These are phyloP conservation scores for Serendipita sp. DNA, from an alignment of 768 basidiomycete species.

Conservation along the genomic window DNA sequence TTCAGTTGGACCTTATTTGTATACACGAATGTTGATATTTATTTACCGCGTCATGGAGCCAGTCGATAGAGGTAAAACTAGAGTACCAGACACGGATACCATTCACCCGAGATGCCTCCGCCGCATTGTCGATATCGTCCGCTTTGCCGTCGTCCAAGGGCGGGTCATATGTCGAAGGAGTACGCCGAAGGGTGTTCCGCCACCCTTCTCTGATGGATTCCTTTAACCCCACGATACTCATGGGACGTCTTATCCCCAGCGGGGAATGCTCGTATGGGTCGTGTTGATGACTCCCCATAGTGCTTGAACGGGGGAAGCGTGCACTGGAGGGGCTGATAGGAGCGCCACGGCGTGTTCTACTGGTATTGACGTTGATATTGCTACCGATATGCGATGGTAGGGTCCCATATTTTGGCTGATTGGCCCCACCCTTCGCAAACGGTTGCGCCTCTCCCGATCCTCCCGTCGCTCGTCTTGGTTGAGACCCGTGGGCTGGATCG, in stretches of 20 bases:
- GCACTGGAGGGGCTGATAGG: not conserved
- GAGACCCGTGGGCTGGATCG: not conserved
- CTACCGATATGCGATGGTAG: not conserved
- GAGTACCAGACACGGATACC: slow-evolving; percentile 86
- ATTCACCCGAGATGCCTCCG: slow-evolving; percentile 49
- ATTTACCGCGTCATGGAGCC: slow-evolving; percentile 74
- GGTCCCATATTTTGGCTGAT: not conserved
- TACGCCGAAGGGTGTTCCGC: not conserved
- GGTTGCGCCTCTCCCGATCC: no score
- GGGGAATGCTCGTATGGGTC: not conserved
- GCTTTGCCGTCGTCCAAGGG: slow-evolving; percentile 16
- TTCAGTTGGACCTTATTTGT: slow-evolving; percentile 10
- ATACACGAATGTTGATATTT: slow-evolving; percentile 10
- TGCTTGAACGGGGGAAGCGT: not conserved
- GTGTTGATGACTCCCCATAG: not conserved
- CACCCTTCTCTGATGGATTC: not conserved
- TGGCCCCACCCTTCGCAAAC: not conserved
- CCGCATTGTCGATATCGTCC: slow-evolving; percentile 26
- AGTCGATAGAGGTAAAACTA: slow-evolving; percentile 82
- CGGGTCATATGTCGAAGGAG: slow-evolving; percentile 3
- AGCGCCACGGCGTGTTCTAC: not conserved
- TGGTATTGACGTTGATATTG: not conserved
- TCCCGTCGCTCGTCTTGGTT: no score
- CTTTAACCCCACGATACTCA: not conserved
- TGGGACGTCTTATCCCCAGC: not conserved